These are phyloP conservation scores for Lentinula detonsa DNA, from an alignment of 768 basidiomycete genomes.

Conservation along the genomic window DNA sequence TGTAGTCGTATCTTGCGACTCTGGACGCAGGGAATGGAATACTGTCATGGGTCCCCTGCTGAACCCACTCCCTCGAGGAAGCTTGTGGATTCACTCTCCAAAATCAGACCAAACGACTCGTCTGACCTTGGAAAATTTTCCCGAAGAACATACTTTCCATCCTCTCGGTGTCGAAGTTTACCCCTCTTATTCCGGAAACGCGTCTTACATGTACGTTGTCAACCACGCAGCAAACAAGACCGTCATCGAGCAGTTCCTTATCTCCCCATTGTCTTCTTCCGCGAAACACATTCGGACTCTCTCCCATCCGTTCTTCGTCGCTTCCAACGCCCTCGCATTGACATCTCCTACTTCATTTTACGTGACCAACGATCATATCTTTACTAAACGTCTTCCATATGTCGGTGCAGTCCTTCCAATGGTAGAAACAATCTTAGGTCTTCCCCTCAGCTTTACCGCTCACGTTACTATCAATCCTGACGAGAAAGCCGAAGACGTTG, in stretches of 20 bases:
- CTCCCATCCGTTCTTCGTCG: constrained; percentile 47
- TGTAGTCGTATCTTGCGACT: constrained; percentile 25
- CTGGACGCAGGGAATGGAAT: constrained; percentile 56
- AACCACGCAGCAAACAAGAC: constrained; percentile 62
- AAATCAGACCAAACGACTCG: constrained; percentile 25
- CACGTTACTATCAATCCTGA: constrained; percentile 43
- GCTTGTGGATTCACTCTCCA: constrained; percentile 51
- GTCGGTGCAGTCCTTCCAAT: constrained; percentile 47
- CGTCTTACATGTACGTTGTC: constrained; percentile 56
- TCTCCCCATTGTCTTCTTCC: constrained; percentile 35
- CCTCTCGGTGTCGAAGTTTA: constrained; percentile 61
- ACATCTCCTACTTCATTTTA: constrained; percentile 66
- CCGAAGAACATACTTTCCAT: constrained; percentile 57
- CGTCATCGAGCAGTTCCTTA: constrained; percentile 61
- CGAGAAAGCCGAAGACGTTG: constrained; percentile 12
- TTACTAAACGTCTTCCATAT: constrained; percentile 55
- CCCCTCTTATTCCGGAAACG: constrained; percentile 39
- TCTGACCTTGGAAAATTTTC: constrained; percentile 46
- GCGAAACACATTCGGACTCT: constrained; percentile 59
- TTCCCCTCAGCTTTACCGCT: constrained; percentile 56
- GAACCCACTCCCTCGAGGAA: constrained; percentile 52
- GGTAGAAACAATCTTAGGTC: constrained; percentile 46
- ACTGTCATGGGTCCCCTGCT: constrained; percentile 69
- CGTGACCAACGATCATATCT: constrained; percentile 65
- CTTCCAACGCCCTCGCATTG: constrained; percentile 63